phyloP scores from a whole-genome alignment of 2,329 filamentous ascomycete species.

The Phaeomoniella chlamydospora region DNA sequence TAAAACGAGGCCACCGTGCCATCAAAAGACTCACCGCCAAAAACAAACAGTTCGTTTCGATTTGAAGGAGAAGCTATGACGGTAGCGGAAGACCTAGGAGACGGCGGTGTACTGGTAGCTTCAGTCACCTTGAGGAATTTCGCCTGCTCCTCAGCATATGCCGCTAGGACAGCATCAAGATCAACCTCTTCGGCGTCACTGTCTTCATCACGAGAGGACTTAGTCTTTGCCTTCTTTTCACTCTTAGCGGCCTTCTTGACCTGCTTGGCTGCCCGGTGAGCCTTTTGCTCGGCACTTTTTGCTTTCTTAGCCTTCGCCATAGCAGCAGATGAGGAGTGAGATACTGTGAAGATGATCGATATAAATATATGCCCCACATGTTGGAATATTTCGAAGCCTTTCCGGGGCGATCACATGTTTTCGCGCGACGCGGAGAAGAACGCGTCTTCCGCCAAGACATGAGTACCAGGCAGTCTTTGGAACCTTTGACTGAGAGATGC shows the following conservation, averaged over 20 bases:
- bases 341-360: neutral
- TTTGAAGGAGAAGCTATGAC: constrained; percentile 76
- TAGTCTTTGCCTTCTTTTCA: constrained; percentile 67
- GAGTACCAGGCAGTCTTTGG: no score
- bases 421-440: neutral
- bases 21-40: constrained; percentile 93
- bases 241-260: constrained; percentile 62
- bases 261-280: constrained; percentile 55
- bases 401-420: no score
- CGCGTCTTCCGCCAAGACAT: neutral
- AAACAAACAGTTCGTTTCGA: constrained; percentile 75
- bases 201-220: constrained; percentile 42
- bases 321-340: neutral
- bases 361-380: neutral
- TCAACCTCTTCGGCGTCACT: constrained; percentile 87
- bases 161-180: constrained; percentile 80
- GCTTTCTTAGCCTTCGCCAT: constrained; percentile 44
- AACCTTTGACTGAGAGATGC: no score
- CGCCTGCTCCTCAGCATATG: constrained; percentile 86
- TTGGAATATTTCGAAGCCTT: neutral
- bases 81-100: constrained; percentile 64
- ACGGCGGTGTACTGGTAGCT: constrained; percentile 55
- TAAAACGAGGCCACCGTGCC: constrained; percentile 65
- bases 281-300: constrained; percentile 41
- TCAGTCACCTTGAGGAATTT: constrained; percentile 91